A percentile compares a stretch with the other conserved stretches of the same genome.
Conservation (phyloP, 2,329 filamentous ascomycete species). For the Arthrinium phaeospermum region DNA sequence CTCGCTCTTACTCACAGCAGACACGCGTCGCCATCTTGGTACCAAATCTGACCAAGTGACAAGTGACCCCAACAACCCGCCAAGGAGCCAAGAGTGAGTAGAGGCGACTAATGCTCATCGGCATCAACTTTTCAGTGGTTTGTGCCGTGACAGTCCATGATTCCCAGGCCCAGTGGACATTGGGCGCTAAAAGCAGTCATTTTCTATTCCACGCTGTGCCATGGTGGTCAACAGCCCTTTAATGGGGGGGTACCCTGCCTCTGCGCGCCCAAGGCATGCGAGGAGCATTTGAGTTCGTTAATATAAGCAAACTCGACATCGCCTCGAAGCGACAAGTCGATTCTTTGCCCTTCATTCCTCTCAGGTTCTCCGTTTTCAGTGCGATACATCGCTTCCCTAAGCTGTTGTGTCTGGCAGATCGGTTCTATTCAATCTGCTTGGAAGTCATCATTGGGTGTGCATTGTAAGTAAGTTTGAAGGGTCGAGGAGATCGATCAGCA, state of each 20-base stretch:
- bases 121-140: not conserved
- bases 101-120: not conserved
- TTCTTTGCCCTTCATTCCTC: not conserved
- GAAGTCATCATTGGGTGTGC: not conserved
- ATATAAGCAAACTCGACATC: not conserved
- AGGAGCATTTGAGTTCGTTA: constrained; percentile 3
- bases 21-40: constrained; percentile 11
- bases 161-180: not conserved
- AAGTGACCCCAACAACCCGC: constrained; percentile 4
- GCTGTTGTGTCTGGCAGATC: not conserved
- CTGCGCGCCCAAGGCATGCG: not conserved
- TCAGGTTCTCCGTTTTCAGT: not conserved
- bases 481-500: not conserved
- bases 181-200: constrained; percentile 12
- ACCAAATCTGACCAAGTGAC: not conserved
- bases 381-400: not conserved
- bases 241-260: not conserved
- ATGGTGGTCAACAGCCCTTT: not conserved
- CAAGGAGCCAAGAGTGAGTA: not conserved
- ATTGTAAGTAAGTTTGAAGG: not conserved
- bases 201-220: constrained; percentile 4
- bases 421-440: not conserved
- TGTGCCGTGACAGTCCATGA: not conserved
- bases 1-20: not conserved
- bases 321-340: not conserved